Evolutionary conservation across 2,329 filamentous ascomycete species (phyloP), one percentile per base, ranked within the genome.

Genomic region (Chrysoporthe cubensis): DNA sequence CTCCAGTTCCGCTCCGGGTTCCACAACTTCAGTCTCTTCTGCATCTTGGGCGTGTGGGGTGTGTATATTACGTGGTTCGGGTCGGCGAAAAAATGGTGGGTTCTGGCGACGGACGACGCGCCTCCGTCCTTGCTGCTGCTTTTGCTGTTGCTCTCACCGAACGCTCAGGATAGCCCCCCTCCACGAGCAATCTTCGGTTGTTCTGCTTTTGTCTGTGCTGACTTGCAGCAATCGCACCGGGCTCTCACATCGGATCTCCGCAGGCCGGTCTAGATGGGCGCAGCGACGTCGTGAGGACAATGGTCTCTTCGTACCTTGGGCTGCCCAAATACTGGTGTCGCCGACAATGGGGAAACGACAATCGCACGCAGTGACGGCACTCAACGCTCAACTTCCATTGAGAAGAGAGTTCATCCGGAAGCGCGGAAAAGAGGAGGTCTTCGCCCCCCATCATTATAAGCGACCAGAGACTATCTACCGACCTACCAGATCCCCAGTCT

Each of bases 1-100:
- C 73, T 75, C 80, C 82, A 82, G 58, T 63, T 74, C 52, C 46
- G 62, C 59, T 69, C 68, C 26, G 68, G 68, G 44, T 69, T 69
- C 65, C 58, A 67, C 26, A 32, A 50, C 46, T 58, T 59, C 9
- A 65, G n/a, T 59, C 9, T 37, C 44, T 42, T 52, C 7, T 54
- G 61, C 66, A 70, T 68, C 13, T 34, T 64, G 63, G 57, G 44
- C n/a, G 40, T 5, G 42, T 18, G 9, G 18, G 42, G 6, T n/a
- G 21, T 44, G 14, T 13, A 21, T 61, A 44, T 44, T 46, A 42
- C 11, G 32, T 37, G 13, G 32, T 57, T 2, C 16, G 11, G 32
- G 32, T 58, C 14, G 32, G 32, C 40, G 32, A 37, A 58, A 26
- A 5, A 18, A 9, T 1, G 18, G 56, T 5, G 40, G 56, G 18